Evolutionary conservation across 1,284 basidiomycete species (phyloP).

Genomic region (Kalmanozyma brasiliensis): DNA sequence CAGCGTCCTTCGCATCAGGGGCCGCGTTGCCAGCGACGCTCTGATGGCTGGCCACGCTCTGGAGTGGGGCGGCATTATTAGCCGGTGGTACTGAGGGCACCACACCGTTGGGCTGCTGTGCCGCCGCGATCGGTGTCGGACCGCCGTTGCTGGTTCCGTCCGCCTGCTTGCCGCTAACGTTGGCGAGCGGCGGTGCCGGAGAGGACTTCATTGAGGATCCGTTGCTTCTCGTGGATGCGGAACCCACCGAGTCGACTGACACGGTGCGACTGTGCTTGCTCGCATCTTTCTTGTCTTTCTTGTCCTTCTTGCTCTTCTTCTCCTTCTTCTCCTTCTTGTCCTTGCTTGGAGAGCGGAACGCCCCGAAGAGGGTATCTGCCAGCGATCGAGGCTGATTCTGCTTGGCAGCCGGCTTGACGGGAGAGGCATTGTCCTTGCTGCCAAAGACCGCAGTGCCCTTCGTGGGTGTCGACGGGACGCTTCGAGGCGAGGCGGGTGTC

Average conservation of each 20-base stretch:
- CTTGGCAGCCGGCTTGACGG: constrained; percentile 56
- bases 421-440: constrained; percentile 54
- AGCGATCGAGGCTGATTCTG: constrained; percentile 45
- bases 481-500: not conserved
- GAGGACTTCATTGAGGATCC: constrained; percentile 15
- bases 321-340: constrained; percentile 46
- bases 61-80: constrained; percentile 33
- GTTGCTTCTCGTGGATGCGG: constrained; percentile 29
- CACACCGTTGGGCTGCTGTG: constrained; percentile 7
- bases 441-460: constrained; percentile 8
- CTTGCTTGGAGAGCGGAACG: constrained; percentile 39
- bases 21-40: constrained; percentile 35
- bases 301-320: constrained; percentile 33
- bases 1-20: constrained; percentile 32
- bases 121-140: not conserved
- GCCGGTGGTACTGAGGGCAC: constrained; percentile 23
- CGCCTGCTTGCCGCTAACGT: constrained; percentile 30
- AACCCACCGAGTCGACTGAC: constrained; percentile 32
- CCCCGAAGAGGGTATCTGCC: constrained; percentile 61
- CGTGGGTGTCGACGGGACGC: constrained; percentile 4
- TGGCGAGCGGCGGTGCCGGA: constrained; percentile 27
- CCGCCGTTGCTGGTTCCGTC: constrained; percentile 1
- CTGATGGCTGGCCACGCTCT: constrained; percentile 42
- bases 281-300: constrained; percentile 45
- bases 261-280: constrained; percentile 34